These are phyloP conservation scores for Colletotrichum orbiculare DNA, from an alignment of 2,329 filamentous ascomycete genomes.

Conservation along the genomic window DNA sequence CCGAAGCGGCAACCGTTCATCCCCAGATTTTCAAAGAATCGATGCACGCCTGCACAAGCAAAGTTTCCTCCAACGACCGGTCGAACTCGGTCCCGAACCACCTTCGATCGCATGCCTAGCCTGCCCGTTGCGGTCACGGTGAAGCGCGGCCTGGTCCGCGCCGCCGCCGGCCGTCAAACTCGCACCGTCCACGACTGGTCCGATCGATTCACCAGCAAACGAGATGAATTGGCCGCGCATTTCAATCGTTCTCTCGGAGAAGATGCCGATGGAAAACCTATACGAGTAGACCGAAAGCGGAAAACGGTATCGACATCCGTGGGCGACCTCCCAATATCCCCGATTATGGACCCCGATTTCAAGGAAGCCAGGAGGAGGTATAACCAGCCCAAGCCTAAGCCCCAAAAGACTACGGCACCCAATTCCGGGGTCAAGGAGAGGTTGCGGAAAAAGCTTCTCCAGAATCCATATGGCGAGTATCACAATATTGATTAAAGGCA, in stretches of 20 bases:
- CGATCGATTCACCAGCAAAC: background rate
- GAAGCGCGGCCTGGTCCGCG: background rate
- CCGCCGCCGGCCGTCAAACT: background rate
- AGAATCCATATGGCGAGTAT: constrained; percentile 72
- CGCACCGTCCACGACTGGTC: background rate
- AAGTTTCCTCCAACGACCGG: background rate
- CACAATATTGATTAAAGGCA: background rate
- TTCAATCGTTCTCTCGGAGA: constrained; percentile 47
- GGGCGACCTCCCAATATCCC: constrained; percentile 64
- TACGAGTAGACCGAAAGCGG: constrained; percentile 50
- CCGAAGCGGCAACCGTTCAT: constrained; percentile 32
- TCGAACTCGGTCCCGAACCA: background rate
- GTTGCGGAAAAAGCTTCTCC: constrained; percentile 68
- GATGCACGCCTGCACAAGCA: background rate
- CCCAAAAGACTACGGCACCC: constrained; percentile 34
- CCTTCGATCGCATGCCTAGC: too few species aligned
- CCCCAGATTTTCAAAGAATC: constrained; percentile 6
- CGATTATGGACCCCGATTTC: constrained; percentile 63
- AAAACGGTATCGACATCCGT: constrained; percentile 59
- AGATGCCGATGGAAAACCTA: constrained; percentile 42
- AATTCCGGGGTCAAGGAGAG: constrained; percentile 44
- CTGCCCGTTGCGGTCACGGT: background rate
- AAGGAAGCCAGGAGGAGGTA: constrained; percentile 56
- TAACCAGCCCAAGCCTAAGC: constrained; percentile 50
- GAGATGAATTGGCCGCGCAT: constrained; percentile 35